Evolutionary conservation across 805 yeast genomes (phyloP).

Genomic region (Monosporozyma unispora): DNA sequence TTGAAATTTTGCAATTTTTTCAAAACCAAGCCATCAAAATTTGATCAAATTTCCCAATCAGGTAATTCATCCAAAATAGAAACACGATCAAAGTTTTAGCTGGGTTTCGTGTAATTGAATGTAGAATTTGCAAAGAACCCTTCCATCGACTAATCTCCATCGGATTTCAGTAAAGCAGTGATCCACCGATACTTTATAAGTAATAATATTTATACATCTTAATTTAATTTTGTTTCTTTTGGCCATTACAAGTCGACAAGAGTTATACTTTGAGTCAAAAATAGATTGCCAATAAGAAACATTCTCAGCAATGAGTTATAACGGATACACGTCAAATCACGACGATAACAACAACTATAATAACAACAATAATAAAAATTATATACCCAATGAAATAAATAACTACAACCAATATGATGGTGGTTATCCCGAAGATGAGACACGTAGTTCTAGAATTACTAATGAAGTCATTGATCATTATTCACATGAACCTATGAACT

Average conservation of each 20-base stretch:
- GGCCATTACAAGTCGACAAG: no score
- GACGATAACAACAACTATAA: neutral
- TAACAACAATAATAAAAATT: neutral
- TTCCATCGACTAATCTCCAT: no score
- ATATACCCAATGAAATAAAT: neutral
- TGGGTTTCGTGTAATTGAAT: neutral
- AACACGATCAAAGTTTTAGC: neutral
- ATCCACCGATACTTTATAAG: no score
- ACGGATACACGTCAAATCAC: neutral
- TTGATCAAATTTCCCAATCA: neutral
- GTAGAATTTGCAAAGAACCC: no score
- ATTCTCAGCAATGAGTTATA: neutral
- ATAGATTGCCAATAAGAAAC: neutral
- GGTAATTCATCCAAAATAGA: neutral
- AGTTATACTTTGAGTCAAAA: no score
- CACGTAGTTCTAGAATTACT: neutral
- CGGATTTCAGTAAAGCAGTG: no score
- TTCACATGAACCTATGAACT: constrained; percentile 1
- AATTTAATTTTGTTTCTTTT: no score
- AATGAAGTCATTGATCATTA: constrained; percentile 1
- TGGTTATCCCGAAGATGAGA: neutral
- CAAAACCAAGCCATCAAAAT: constrained; percentile 3
- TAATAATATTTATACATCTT: neutral
- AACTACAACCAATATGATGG: neutral
- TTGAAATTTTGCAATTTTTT: constrained; percentile 1